phyloP scores from a whole-genome alignment of 2,329 filamentous ascomycete species.

The Scolecobasidium constrictum region DNA sequence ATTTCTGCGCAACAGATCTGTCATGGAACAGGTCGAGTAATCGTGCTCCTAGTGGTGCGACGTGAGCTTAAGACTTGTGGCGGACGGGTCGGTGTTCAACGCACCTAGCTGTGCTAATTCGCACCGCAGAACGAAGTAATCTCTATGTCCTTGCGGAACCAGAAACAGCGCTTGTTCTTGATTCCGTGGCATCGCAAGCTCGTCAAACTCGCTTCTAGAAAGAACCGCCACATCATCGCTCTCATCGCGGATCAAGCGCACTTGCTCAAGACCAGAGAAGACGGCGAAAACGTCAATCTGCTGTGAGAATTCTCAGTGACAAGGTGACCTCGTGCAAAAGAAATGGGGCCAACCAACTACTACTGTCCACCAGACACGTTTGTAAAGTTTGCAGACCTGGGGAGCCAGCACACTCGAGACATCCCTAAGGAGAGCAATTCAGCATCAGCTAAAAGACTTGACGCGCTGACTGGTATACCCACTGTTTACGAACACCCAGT shows the following conservation, averaged over 20 bases:
- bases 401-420: not conserved
- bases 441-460: not conserved
- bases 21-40: not conserved
- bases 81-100: not conserved
- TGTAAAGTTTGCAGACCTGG: not conserved
- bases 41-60: not conserved
- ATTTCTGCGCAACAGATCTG: not conserved
- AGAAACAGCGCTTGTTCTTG: not conserved
- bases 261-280: not conserved
- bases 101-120: conserved; percentile 1
- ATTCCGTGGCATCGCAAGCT: not conserved
- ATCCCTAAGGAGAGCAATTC: not conserved
- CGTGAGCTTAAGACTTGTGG: not conserved
- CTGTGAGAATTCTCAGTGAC: not conserved
- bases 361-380: not conserved
- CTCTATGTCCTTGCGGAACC: not conserved
- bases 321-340: not conserved
- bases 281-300: not conserved
- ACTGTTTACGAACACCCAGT: not conserved
- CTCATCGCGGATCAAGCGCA: not conserved
- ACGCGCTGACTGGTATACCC: not conserved
- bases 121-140: not conserved
- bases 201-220: not conserved
- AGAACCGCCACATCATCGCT: not conserved
- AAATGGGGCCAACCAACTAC: not conserved